Base-by-base conservation (phyloP, 441 rosid species). In the Aquilaria agallochum region DNA sequence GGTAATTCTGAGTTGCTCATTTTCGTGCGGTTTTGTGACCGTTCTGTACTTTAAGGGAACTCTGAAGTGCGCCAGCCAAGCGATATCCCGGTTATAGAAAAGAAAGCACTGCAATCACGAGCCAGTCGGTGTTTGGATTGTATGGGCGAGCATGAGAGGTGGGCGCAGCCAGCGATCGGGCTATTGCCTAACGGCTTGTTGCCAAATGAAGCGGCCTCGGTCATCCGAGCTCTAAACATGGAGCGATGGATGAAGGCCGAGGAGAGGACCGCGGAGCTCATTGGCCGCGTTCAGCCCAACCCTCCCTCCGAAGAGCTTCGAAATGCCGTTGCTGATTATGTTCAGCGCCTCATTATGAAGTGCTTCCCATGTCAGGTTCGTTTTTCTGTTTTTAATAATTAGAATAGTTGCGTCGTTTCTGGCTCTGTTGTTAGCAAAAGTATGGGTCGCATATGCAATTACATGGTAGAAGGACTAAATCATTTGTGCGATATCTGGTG, bases 231-330 rank as follows among this genome's bases (percentile, higher is more conserved):
- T 50, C 71, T 68, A 40, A 61, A 68, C 11, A 55, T 32, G 45
- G 71, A 48, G 62, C 55, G 71, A 40, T 68, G 66, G 71, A 48
- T 61, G 40, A 55, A 10, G 44, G 71, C 71, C 44, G 71, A 68
- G 56, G 61, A 61, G 56, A 55, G 66, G 31, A 62, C 51, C 14
- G 66, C 58, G 3, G 66, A 68, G 50, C 66, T 68, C 20, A 61
- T 68, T 49, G 57, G 61, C 42, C 2, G 57, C 55, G 60, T 68
- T 45, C 71, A 68, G 66, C 71, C 71, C 5, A 60, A 54, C 55
- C 62, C 61, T 31, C 34, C 48, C 56, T 68, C 66, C 40, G 62
- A 60, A 61, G 46, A 55, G 42, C 66, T 34, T 27, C 50, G 71
- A 48, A 44, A 68, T 40, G 66, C 66, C 3, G 42, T 68, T 40